Evolutionary conservation across 306 rosid genomes (phyloP), one percentile per base, ranked within the genome.

Genomic region (Calophaca sinica): DNA sequence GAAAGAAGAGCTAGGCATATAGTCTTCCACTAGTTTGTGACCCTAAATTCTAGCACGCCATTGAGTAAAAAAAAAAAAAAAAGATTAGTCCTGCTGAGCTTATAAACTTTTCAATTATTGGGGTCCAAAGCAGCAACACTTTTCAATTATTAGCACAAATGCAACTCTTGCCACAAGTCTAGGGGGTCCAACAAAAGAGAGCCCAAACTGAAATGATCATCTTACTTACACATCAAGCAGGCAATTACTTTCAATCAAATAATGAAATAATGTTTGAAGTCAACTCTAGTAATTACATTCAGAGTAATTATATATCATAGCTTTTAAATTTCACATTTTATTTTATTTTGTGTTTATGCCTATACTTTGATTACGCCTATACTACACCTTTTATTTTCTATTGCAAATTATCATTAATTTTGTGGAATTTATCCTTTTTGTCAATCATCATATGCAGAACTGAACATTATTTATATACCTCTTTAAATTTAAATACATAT

Each of bases 161-260:
- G 65, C 59, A 64, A 76, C 62, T 64, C 14, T 81, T 38, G 60
- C 64, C 55, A 38, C 74, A 48, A 44, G 41, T 55, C 14, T 76
- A 0, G 63, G 61, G 77, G 80, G 62, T 53, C 55, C 70, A 48
- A 53, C 38, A 68, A 60, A 78, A 78, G 77, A 73, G 60, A 70
- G 72, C 35, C 54, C 74, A 72, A 15, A 38, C 68, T 63, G 67
- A 62, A 62, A 45, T 52, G 49, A 65, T 65, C 71, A 53, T 71
- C 83, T 79, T 72, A 32, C 87, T 84, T 84, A 26, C 70, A 42
- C 80, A 74, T 62, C 65, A 76, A 80, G 87, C 75, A 65, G 52
- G 48, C 76, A 72, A 64, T 70, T 57, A 49, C 78, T 76, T 41
- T 49, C 77, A 79, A 71, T 70, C 72, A 53, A 75, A 59, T 69